These are phyloP conservation scores for Cucurbita argyrosperma DNA, from an alignment of 306 rosid species.

Conservation along the genomic window DNA sequence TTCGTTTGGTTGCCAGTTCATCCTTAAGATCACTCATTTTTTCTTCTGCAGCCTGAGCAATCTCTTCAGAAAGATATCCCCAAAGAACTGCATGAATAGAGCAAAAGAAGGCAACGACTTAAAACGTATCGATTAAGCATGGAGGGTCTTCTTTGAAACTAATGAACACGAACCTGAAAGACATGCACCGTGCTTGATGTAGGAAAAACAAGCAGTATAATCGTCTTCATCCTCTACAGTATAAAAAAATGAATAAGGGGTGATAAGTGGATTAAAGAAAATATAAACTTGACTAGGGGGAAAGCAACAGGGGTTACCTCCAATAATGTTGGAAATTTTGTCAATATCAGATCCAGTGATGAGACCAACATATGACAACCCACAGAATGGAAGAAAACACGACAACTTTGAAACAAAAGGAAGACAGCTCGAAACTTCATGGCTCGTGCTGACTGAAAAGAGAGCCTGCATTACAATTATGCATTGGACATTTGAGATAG, in stretches of 20 bases:
- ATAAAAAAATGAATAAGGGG: neutral
- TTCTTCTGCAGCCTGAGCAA: conserved; percentile 40
- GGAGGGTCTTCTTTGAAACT: neutral
- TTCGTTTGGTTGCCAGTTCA: conserved; percentile 41
- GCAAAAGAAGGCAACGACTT: conserved; percentile 5
- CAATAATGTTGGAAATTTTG: conserved; percentile 28
- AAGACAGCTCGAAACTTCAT: conserved; percentile 26
- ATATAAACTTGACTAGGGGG: neutral
- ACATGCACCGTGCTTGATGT: conserved; percentile 60
- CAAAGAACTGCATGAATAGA: conserved; percentile 45
- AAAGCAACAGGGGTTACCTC: conserved; percentile 31
- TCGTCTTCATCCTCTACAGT: conserved; percentile 48
- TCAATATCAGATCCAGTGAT: conserved; percentile 43
- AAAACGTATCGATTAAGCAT: neutral
- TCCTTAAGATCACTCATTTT: conserved; percentile 34
- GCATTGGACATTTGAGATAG: neutral
- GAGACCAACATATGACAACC: conserved; percentile 59
- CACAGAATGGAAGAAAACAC: conserved; percentile 49
- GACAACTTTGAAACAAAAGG: conserved; percentile 37
- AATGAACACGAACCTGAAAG: conserved; percentile 57
- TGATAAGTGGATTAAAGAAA: neutral
- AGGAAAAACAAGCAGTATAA: conserved; percentile 31
- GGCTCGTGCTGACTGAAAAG: conserved; percentile 38
- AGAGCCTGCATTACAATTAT: conserved; percentile 45
- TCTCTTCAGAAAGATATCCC: conserved; percentile 46